Evolutionary conservation across 768 basidiomycete species (phyloP).

Genomic region (Daedaleopsis sinensis): DNA sequence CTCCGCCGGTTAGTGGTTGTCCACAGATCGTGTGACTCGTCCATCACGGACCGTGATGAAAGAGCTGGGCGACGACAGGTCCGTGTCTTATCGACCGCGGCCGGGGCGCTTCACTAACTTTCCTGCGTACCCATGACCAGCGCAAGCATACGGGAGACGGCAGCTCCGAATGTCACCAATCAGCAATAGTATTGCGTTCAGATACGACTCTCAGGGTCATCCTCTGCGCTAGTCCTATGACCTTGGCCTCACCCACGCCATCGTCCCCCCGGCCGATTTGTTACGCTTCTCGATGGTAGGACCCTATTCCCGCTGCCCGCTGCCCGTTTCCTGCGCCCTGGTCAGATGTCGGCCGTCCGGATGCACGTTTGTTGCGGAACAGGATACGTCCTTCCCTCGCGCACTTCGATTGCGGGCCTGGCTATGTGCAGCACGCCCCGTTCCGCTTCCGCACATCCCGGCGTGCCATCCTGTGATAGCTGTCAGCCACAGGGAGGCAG

Average conservation of each 20-base stretch:
- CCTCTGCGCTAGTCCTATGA: background rate
- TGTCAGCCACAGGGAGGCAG: background rate
- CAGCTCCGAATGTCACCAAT: background rate
- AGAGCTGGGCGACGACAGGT: background rate
- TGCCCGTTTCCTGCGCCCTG: background rate
- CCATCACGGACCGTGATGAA: background rate
- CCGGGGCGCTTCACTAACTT: background rate
- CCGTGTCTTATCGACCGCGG: background rate
- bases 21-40: background rate
- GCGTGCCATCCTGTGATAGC: background rate
- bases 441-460: background rate
- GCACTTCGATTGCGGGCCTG: background rate
- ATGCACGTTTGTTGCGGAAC: background rate
- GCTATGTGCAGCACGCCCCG: background rate
- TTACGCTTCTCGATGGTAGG: background rate
- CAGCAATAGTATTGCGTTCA: background rate
- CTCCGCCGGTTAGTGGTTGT: background rate
- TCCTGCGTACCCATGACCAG: conserved; percentile 14
- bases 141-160: background rate
- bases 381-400: background rate
- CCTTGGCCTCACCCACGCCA: background rate
- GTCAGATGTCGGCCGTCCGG: background rate
- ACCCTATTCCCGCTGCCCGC: background rate
- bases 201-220: background rate
- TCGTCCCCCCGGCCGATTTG: background rate